Base-by-base conservation (phyloP, 192 early-diverging fungal genomes). In the Coemansia sp. region DNA sequence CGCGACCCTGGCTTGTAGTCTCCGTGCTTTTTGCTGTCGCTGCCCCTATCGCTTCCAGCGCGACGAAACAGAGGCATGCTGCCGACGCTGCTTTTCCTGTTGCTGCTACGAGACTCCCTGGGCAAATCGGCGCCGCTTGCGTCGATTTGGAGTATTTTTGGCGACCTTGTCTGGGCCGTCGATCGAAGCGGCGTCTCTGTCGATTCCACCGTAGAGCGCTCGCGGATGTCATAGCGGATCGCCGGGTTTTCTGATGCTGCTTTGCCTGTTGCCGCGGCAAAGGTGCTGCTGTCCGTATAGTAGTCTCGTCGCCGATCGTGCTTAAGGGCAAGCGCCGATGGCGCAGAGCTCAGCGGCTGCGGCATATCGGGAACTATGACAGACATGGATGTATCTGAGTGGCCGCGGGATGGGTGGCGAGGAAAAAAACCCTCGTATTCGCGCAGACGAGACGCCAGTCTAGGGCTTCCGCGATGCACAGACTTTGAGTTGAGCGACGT, bases 271-370 rank as follows among this genome's bases (percentile, higher is more conserved):
- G 75, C 75, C 18, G 75, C 75, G 3, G 48, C 62, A 10, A 78
- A 52, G 0, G 75, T 78, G 22, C 55, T 49, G 32, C 56, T 72
- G 61, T 78, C 75, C 1, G 75, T 69, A 55, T 65, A 78, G 42
- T 69, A 78, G 57, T 78, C 75, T 35, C 71, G 71, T 36, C 75
- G 66, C 23, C 75, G 59, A 50, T 78, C 70, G 46, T 72, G 67
- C 30, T 49, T 66, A 29, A 68, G 51, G 14, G 75, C 75, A 62
- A 72, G 72, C 13, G 70, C 62, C 2, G 64, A 63, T 9, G 75
- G 75, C 18, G 67, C 71, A 9, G 75, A 72, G 60, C 70, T 59
- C 35, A 78, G 55, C 32, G 75, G 69, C 28, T 20, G 35, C 25
- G 72, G 72, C 63, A 56, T 63, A 34, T 74, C 67, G 29, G 72